Percentiles rank a stretch among this genome's conserved stretches.
Evolutionary conservation across 2,329 filamentous ascomycete genomes (phyloP).

Genomic region (Emmonsiellopsis sp.): DNA sequence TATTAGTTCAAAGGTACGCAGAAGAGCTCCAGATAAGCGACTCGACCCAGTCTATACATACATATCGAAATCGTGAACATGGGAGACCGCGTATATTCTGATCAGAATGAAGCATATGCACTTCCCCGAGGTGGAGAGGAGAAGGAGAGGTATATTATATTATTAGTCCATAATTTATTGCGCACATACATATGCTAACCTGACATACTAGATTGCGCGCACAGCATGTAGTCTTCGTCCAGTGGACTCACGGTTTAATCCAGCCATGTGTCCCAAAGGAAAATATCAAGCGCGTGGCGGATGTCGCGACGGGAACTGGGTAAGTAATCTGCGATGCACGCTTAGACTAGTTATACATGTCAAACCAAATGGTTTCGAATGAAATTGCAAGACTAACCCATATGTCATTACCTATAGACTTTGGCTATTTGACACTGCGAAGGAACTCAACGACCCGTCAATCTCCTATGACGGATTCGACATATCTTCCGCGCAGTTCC

Average conservation of each 20-base stretch:
- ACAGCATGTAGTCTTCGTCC: background rate
- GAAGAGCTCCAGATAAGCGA: slow-evolving; percentile 5
- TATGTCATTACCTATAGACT: background rate
- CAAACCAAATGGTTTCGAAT: background rate
- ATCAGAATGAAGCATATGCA: background rate
- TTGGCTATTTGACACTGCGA: background rate
- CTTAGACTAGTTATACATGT: background rate
- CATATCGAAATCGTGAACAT: background rate
- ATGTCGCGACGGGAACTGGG: background rate
- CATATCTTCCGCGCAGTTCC: background rate
- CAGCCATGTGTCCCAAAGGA: background rate
- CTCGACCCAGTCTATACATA: background rate
- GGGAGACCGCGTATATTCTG: background rate
- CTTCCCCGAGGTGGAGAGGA: background rate
- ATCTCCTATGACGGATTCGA: background rate
- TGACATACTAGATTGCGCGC: background rate
- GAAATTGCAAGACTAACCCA: too few relatives aligned
- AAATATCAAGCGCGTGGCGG: background rate
- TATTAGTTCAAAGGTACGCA: background rate
- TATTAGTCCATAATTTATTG: background rate
- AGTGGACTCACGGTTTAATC: background rate
- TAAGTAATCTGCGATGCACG: background rate
- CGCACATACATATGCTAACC: background rate
- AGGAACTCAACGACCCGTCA: background rate
- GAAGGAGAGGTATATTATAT: background rate